Percentiles rank a stretch among this genome's conserved stretches.
Evolutionary conservation across 2,329 filamentous ascomycete species (phyloP).

Genomic region (Polychaeton citri): DNA sequence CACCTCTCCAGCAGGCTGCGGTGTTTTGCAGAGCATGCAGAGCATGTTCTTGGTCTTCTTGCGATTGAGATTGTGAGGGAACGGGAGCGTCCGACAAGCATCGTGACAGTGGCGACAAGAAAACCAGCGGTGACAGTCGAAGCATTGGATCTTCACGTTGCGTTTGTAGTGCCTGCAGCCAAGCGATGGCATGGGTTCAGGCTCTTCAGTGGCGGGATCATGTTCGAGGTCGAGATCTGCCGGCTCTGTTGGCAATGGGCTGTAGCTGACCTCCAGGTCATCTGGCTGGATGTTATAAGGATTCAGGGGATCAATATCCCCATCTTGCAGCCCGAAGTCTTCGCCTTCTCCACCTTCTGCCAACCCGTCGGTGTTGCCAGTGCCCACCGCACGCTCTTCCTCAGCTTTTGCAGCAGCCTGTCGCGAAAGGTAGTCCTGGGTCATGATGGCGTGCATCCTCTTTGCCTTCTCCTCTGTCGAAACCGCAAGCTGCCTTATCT

Average conservation of each 20-base stretch:
- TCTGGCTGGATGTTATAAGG: slow-evolving; percentile 21
- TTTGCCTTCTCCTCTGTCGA: slow-evolving; percentile 36
- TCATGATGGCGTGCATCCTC: slow-evolving; percentile 37
- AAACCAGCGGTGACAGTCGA: slow-evolving; percentile 80
- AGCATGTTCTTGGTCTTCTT: slow-evolving; percentile 88
- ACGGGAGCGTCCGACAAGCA: slow-evolving; percentile 51
- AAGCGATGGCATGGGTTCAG: slow-evolving; percentile 35
- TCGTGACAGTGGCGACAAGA: slow-evolving; percentile 94
- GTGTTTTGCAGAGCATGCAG: slow-evolving; percentile 84
- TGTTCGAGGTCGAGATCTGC: slow-evolving; percentile 28
- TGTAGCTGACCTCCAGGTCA: slow-evolving; percentile 22
- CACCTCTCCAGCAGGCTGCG: slow-evolving; percentile 66
- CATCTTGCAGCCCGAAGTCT: neutral
- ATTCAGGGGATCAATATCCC: slow-evolving; percentile 17
- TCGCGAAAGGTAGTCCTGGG: slow-evolving; percentile 27
- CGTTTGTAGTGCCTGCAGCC: slow-evolving; percentile 90
- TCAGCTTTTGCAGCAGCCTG: neutral
- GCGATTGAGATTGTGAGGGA: slow-evolving; percentile 48
- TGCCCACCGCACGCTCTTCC: no score
- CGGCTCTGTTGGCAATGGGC: slow-evolving; percentile 14
- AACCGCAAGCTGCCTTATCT: slow-evolving; percentile 30
- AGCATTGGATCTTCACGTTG: slow-evolving; percentile 93
- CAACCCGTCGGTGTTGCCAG: neutral
- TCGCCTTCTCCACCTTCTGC: neutral
- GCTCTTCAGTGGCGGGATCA: slow-evolving; percentile 37